Evolutionary conservation across 2,329 filamentous ascomycete species (phyloP).

Genomic region (Drechslerella dactyloides): DNA sequence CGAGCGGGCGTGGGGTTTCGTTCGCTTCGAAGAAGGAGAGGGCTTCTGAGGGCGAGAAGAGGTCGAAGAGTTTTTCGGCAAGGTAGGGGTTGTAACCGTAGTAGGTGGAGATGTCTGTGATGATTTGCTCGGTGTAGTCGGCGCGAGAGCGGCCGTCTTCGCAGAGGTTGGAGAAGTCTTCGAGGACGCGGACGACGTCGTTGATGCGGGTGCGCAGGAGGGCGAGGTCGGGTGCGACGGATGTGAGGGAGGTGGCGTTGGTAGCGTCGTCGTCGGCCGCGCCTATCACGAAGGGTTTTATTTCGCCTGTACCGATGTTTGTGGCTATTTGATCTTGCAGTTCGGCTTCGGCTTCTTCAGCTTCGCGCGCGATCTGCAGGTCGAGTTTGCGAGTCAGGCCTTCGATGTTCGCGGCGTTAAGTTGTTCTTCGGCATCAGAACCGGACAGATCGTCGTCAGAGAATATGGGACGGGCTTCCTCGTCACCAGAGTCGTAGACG

Average conservation of each 20-base stretch:
- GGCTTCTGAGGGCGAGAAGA: conserved; percentile 91
- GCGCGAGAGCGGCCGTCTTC: conserved; percentile 81
- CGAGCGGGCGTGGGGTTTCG: conserved; percentile 89
- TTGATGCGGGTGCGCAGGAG: conserved; percentile 86
- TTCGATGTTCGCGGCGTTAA: conserved; percentile 95
- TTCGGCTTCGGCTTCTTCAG: conserved; percentile 82
- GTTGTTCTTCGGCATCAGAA: conserved; percentile 83
- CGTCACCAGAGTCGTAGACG: conserved; percentile 73
- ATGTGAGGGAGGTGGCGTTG: conserved; percentile 64
- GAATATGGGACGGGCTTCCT: conserved; percentile 74
- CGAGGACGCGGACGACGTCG: conserved; percentile 88
- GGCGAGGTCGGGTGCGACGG: conserved; percentile 87
- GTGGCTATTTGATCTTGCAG: conserved; percentile 79
- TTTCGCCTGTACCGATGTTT: conserved; percentile 80
- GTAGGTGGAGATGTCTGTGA: conserved; percentile 93
- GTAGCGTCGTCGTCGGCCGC: conserved; percentile 65
- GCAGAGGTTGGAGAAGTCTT: conserved; percentile 81
- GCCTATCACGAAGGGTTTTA: conserved; percentile 67
- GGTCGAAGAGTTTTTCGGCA: conserved; percentile 91
- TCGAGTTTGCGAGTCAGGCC: conserved; percentile 87
- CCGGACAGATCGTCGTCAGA: conserved; percentile 87
- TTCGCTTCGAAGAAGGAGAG: conserved; percentile 99
- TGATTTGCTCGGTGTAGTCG: conserved; percentile 84
- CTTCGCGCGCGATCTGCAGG: conserved; percentile 75
- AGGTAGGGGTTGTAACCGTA: conserved; percentile 95